Evolutionary conservation across 148 eudicot species (phyloP), one percentile per base, ranked within the genome.

Genomic region (Camellia lanceoleosa): DNA sequence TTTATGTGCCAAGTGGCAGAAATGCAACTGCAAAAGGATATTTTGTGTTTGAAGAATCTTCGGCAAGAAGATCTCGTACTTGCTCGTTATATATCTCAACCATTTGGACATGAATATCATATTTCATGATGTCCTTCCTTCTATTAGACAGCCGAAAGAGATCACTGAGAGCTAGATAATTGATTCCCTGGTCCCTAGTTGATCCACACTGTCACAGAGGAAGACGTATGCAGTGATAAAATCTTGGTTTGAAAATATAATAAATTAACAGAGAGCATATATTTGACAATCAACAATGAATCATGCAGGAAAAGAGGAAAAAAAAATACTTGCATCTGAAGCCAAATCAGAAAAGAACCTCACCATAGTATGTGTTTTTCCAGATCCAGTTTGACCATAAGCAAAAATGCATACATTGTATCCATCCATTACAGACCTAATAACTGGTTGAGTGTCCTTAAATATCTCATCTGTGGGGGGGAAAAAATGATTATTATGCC

Each of bases 391-490:
- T 82, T 93, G 97, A 71, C 98, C 98, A 81, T 93, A 95, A 70
- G 98, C 97, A 59, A 93, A 87, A 66, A 95, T 92, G 85, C 97
- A 93, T 5, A 89, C 98, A 61, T 89, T 92, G 86, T 90, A 92
- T 64, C 98, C 98, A 85, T 95, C 98, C 91, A 95, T 87, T 71
- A 92, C 98, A 13, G 97, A 95, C 88, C 94, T 89, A 43, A 93
- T 85, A 63, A 95, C 82, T 7, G 98, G 93, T 70, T 84, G 90
- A 54, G 90, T 87, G 74, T 93, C 94, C 81, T 73, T 86, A 65
- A 89, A 95, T 56, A 95, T 84, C 78, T 92, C 97, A 46, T 85
- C 98, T 95, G 86, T 42, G 78, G 61, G 47, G 72, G 23, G 72
- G 64, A 42, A 18, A 11, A 5, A 49, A 8, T 16, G 41, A 20